Evolutionary conservation across 164 flowering plant genomes (phyloP), one percentile per base, ranked within the genome.

Genomic region (Amborella trichopoda): DNA sequence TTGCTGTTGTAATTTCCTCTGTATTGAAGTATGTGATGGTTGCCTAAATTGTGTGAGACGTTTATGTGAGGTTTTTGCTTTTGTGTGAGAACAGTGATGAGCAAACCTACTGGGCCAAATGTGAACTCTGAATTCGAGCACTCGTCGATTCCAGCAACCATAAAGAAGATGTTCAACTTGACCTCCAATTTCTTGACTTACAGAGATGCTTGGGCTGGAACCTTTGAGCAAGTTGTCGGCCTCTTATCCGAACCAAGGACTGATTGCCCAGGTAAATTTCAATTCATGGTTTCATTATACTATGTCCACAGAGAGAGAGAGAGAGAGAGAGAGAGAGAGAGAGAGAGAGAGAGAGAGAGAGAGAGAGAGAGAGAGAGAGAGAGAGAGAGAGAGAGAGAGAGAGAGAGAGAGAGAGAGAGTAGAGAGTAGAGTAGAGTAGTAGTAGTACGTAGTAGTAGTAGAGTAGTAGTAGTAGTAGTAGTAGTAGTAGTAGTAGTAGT

Each of bases 151-250:
- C 93, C 97, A 21, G 97, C 97, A 20, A 84, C 95, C 22, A 77
- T 89, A 48, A 87, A 82, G 86, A 87, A 84, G 61, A 74, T 91
- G 48, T 87, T 87, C 78, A 84, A 82, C 53, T 82, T 91, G 28
- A 45, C 74, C 21, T 87, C 99, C 24, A 78, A 83, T 50, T 91
- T 78, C 77, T 62, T 91, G 57, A 91, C 96, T 24, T 72, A 78
- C 61, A 78, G 99, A 69, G 99, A 87, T 68, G 90, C 96, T 27
- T 91, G 99, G 99, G 99, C 99, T 23, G 95, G 93, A 26, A 91
- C 99, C 4, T 91, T 91, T 53, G 99, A 91, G 66, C 68, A 67
- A 14, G 72, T 91, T 32, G 73, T 81, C 14, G 69, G 73, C 12
- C 60, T 70, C 36, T 43, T 86, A 36, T 56, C 75, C 23, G 70